Evolutionary conservation across 805 yeast species (phyloP).

Genomic region (Blastobotrys peoriensis): DNA sequence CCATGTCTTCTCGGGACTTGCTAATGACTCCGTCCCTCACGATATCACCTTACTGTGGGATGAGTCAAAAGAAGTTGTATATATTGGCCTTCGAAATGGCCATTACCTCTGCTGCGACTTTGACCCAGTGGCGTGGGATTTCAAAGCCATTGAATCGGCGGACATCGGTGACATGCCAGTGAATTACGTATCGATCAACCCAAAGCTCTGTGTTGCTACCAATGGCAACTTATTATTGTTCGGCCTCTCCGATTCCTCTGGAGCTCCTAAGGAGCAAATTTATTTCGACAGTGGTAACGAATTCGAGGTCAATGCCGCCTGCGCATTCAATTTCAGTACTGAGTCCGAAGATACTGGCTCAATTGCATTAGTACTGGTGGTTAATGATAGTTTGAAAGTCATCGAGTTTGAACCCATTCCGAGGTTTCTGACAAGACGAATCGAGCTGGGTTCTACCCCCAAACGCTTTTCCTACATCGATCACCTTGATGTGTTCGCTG

Average conservation of each 20-base stretch:
- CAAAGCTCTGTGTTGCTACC: not conserved
- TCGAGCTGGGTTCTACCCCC: conserved; percentile 12
- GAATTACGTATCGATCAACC: not conserved
- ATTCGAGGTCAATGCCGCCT: not conserved
- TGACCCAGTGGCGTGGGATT: not conserved
- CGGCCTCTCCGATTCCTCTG: not conserved
- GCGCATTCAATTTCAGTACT: not conserved
- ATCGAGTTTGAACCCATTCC: conserved; percentile 5
- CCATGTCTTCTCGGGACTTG: not conserved
- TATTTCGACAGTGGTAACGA: not conserved
- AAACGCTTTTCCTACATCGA: conserved; percentile 13
- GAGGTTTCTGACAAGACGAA: conserved; percentile 3
- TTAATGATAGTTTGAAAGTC: conserved; percentile 10
- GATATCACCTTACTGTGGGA: not conserved
- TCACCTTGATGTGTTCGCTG: conserved; percentile 13
- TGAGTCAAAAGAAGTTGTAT: not conserved
- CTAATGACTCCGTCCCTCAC: not conserved
- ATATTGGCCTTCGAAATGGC: not conserved
- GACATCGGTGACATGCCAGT: conserved; percentile 1
- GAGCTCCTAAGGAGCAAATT: not conserved
- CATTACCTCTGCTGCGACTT: not conserved
- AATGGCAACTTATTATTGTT: not conserved
- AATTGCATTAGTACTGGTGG: conserved; percentile 7
- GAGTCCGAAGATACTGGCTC: not conserved
- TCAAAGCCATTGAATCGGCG: not conserved